Base-by-base conservation (phyloP, 2,329 filamentous ascomycete genomes). In the Scedosporium minutisporum region DNA sequence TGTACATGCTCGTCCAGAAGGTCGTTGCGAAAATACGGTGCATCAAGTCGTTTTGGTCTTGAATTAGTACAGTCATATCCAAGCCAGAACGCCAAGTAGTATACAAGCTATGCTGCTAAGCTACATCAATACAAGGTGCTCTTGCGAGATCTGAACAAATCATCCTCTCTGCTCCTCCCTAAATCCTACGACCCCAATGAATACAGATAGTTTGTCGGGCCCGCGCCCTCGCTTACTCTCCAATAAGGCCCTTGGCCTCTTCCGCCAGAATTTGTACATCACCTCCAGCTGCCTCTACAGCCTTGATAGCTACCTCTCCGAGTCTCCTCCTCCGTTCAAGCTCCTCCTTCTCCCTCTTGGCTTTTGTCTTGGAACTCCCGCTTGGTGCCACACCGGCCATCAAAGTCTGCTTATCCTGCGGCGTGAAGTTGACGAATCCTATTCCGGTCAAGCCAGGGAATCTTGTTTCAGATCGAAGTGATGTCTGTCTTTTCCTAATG, bases 331-430 rank as follows among this genome's bases (percentile, higher is more conserved):
- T 80, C 74, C 88, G 87, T 70, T 97, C 93, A 61, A 83, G 80
- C 1, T 91, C 91, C 77, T 97, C 93, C 73, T 91, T 89, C 74
- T 97, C 93, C 60, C 95, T 79, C 62, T 92, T 79, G n/a, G 91
- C 91, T 73, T 97, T 97, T 7, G 95, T 97, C 82, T 97, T 97
- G 67, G 86, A 90, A 68, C 87, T 92, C 9, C 95, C 95, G 66
- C 88, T 93, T 0, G 93, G 93, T 57, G 95, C 95, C 12, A 99
- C 95, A 4, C 93, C 93, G 6, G 85, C 91, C 74, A 99, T 84
- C 53, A 99, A 87, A 71, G 89, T 85, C 14, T 82, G 78, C 69
- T 87, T 87, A 73, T 99, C 93, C 59, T 82, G 80, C 0, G 91
- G 87, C 1, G 93, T 97, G 75, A 90, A 96, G 74, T 97, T 97